Percentiles rank a stretch among this genome's conserved stretches.
phyloP scores from a whole-genome alignment of 164 flowering plant genomes.

The Warburgia ugandensis region DNA sequence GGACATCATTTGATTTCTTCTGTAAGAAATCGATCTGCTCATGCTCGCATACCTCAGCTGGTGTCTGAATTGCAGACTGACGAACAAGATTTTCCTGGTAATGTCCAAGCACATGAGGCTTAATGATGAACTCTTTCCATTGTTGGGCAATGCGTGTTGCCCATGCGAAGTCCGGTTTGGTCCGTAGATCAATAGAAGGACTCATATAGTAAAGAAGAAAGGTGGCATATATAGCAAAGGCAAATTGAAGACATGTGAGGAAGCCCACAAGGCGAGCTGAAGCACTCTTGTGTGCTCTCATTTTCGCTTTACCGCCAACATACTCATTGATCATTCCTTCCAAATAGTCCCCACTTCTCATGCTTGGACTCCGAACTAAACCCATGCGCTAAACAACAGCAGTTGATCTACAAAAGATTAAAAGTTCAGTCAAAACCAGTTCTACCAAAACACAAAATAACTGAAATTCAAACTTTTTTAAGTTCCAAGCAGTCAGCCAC shows the following conservation, averaged over 20 bases:
- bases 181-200: slow-evolving; percentile 65
- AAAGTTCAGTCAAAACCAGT: not conserved
- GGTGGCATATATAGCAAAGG: slow-evolving; percentile 88
- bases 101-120: slow-evolving; percentile 36
- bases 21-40: slow-evolving; percentile 83
- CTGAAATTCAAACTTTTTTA: too few relatives aligned
- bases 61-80: slow-evolving; percentile 25
- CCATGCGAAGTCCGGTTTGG: slow-evolving; percentile 83
- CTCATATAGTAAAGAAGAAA: slow-evolving; percentile 83
- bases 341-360: slow-evolving; percentile 60
- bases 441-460: too few relatives aligned
- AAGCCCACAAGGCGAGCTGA: slow-evolving; percentile 50
- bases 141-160: slow-evolving; percentile 62
- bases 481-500: too few relatives aligned
- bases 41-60: slow-evolving; percentile 64
- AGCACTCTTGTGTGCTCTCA: slow-evolving; percentile 31
- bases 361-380: slow-evolving; percentile 24
- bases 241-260: slow-evolving; percentile 79
- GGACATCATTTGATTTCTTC: slow-evolving; percentile 75
- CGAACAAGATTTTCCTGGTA: slow-evolving; percentile 37
- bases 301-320: slow-evolving; percentile 49
- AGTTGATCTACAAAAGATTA: slow-evolving; percentile 4
- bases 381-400: slow-evolving; percentile 32
- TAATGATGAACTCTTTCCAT: slow-evolving; percentile 66
- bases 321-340: slow-evolving; percentile 81